phyloP scores from a whole-genome alignment of 768 basidiomycete genomes.

The Rubroboletus pulcherrimus region DNA sequence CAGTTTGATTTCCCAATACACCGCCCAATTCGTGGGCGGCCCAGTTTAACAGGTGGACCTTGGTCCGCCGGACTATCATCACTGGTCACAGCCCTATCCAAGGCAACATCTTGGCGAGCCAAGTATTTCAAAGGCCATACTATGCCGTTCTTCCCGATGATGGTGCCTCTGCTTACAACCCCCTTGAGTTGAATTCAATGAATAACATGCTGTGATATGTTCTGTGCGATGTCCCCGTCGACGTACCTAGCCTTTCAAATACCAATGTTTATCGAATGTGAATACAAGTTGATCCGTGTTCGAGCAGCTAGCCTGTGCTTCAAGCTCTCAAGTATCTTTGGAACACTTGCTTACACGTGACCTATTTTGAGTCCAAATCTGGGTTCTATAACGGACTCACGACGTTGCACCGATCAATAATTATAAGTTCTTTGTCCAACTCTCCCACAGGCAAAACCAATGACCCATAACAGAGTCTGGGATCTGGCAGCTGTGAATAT shows the following conservation, averaged over 20 bases:
- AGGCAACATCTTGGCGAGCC: constrained; percentile 36
- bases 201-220: too few species aligned
- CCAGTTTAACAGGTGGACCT: constrained; percentile 25
- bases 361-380: too few species aligned
- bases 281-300: too few species aligned
- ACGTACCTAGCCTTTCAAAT: too few species aligned
- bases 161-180: not conserved
- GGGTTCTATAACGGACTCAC: too few species aligned
- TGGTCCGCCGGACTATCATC: constrained; percentile 48
- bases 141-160: constrained; percentile 4
- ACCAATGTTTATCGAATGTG: too few species aligned
- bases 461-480: not conserved
- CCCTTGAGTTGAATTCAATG: constrained; percentile 16
- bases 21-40: too few species aligned
- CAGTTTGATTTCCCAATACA: too few species aligned
- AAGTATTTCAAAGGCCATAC: constrained; percentile 26
- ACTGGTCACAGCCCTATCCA: constrained; percentile 56
- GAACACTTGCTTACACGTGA: too few species aligned
- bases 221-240: too few species aligned
- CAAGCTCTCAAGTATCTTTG: too few species aligned
- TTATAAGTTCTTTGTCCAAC: not conserved
- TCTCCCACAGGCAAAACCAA: not conserved
- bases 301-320: too few species aligned
- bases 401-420: not conserved
- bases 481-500: not conserved